phyloP scores from a whole-genome alignment of 441 rosid genomes.

The Macaranga tanarius region DNA sequence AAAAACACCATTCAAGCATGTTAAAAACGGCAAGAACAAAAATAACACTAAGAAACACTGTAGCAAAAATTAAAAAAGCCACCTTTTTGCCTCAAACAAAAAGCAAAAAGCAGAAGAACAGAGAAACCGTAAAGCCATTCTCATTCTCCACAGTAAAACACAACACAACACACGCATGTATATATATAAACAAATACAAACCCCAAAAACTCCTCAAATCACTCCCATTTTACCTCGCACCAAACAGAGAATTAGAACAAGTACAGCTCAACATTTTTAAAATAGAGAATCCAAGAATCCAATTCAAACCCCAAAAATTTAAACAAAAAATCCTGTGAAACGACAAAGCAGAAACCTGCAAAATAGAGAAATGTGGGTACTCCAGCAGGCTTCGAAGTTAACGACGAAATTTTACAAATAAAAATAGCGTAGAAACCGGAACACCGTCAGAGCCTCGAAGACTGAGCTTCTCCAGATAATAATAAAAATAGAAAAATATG shows the following conservation, averaged over 20 bases:
- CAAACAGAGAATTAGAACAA: conserved; percentile 6
- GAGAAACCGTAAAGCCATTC: background rate
- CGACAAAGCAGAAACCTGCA: conserved; percentile 50
- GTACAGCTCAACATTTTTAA: too few relatives aligned
- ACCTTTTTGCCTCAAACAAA: background rate
- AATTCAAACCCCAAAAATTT: background rate
- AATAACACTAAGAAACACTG: background rate
- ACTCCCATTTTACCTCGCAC: conserved; percentile 1
- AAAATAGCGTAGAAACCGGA: conserved; percentile 48
- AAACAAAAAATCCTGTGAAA: conserved; percentile 27
- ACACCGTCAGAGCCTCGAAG: conserved; percentile 28
- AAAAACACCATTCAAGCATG: too few relatives aligned
- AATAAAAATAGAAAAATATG: background rate
- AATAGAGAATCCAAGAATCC: conserved; percentile 25
- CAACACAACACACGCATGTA: too few relatives aligned
- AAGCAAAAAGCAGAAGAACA: background rate
- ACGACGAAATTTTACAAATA: conserved; percentile 36
- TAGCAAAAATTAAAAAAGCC: background rate
- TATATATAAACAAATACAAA: conserved; percentile 9
- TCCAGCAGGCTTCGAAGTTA: conserved; percentile 43
- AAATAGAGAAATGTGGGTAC: conserved; percentile 12
- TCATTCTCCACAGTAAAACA: background rate
- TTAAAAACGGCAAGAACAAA: background rate
- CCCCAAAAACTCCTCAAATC: background rate
- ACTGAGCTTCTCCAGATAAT: conserved; percentile 16